phyloP scores from a whole-genome alignment of 1,284 basidiomycete genomes.

The Farysia itapuensis region DNA sequence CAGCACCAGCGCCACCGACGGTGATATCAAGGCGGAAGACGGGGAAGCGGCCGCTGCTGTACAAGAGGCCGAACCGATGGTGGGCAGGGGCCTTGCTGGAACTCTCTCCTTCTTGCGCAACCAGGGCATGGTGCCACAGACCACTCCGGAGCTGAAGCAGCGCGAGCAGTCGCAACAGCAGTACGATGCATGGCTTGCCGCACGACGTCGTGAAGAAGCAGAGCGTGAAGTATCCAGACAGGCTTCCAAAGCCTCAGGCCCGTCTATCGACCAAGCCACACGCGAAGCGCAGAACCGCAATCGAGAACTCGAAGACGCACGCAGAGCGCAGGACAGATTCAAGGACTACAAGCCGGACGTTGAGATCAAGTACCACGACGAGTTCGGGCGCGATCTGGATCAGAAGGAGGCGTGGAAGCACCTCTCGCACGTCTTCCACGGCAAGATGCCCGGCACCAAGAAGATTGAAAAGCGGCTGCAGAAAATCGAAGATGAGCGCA shows the following conservation, averaged over 20 bases:
- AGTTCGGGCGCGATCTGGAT: conserved; percentile 80
- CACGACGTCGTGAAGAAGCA: conserved; percentile 74
- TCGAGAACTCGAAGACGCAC: conserved; percentile 86
- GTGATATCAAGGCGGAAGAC: conserved; percentile 5
- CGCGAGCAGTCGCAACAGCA: conserved; percentile 81
- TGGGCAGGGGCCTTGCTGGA: conserved; percentile 71
- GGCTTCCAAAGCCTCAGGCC: conserved; percentile 47
- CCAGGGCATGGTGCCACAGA: conserved; percentile 79
- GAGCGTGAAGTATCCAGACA: conserved; percentile 78
- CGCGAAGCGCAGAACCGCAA: conserved; percentile 90
- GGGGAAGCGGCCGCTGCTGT: conserved; percentile 6
- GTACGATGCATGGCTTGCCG: conserved; percentile 85
- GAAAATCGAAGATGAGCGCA: conserved; percentile 53
- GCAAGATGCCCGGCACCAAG: conserved; percentile 53
- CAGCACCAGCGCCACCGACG: background rate
- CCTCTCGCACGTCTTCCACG: conserved; percentile 58
- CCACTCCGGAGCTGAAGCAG: conserved; percentile 70
- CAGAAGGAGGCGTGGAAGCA: conserved; percentile 73
- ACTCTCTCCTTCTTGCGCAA: conserved; percentile 84
- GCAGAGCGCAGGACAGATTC: conserved; percentile 78
- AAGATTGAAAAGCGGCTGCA: conserved; percentile 53
- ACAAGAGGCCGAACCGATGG: conserved; percentile 19
- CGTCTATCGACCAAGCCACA: conserved; percentile 80
- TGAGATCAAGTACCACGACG: conserved; percentile 91
- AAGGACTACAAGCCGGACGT: conserved; percentile 95